A percentile compares a stretch with the other conserved stretches of the same genome.
phyloP scores from a whole-genome alignment of 1,284 basidiomycete genomes.

The Irpex sp. region DNA sequence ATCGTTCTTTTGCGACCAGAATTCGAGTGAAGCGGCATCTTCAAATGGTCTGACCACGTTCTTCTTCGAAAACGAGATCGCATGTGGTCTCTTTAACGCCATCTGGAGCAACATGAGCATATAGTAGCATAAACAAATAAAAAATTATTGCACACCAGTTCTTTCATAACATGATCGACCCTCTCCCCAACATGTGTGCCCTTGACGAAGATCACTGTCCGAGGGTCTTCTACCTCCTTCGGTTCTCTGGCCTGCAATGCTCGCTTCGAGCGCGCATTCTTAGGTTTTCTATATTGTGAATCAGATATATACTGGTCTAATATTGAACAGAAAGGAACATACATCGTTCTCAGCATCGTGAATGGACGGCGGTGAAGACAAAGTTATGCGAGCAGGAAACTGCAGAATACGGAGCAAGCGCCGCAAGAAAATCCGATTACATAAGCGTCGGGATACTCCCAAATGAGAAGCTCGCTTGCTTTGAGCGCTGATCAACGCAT shows the following conservation, averaged over 20 bases:
- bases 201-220: constrained; percentile 86
- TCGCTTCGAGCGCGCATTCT: constrained; percentile 96
- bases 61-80: constrained; percentile 94
- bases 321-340: neutral
- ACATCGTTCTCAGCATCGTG: constrained; percentile 13
- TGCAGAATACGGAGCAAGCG: neutral
- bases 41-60: constrained; percentile 94
- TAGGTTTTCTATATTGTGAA: constrained; percentile 72
- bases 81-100: constrained; percentile 86
- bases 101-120: constrained; percentile 49
- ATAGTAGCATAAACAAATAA: neutral
- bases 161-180: constrained; percentile 81
- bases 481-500: neutral
- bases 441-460: neutral
- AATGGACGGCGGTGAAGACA: neutral
- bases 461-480: neutral
- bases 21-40: constrained; percentile 80
- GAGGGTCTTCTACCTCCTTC: constrained; percentile 85
- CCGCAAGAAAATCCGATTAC: neutral
- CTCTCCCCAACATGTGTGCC: constrained; percentile 85
- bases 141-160: constrained; percentile 62
- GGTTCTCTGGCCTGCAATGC: constrained; percentile 85
- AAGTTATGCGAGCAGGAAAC: neutral
- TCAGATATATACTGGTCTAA: neutral
- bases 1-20: constrained; percentile 95